These are phyloP conservation scores for Yamadazyma endophytica DNA, from an alignment of 805 yeast genomes.

Conservation along the genomic window DNA sequence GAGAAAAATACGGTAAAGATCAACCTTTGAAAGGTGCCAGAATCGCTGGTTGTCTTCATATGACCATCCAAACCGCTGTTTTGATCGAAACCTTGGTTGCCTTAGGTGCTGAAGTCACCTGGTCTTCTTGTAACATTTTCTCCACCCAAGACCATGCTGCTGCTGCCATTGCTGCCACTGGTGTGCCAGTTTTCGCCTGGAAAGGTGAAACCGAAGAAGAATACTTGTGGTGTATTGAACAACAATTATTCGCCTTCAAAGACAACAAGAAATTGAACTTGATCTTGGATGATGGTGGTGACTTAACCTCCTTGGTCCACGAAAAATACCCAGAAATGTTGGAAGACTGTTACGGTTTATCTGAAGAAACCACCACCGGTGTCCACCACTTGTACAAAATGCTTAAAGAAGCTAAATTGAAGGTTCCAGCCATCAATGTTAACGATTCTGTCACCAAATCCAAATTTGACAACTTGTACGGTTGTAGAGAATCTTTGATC, in stretches of 20 bases:
- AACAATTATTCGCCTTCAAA: slow-evolving; percentile 97
- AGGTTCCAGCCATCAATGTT: slow-evolving; percentile 99
- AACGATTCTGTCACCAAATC: slow-evolving; percentile 99
- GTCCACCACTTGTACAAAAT: slow-evolving; percentile 98
- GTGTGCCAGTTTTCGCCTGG: slow-evolving; percentile 99
- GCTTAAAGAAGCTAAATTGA: slow-evolving; percentile 81
- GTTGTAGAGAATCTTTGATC: slow-evolving; percentile 97
- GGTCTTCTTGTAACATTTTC: slow-evolving; percentile 99
- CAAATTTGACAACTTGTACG: slow-evolving; percentile 98
- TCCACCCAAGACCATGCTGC: slow-evolving; percentile 99
- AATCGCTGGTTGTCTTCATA: slow-evolving; percentile 98
- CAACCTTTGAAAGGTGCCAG: slow-evolving; percentile 99
- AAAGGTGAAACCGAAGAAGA: slow-evolving; percentile 99
- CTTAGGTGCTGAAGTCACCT: slow-evolving; percentile 98
- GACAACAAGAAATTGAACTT: slow-evolving; percentile 92
- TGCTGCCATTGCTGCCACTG: slow-evolving; percentile 99
- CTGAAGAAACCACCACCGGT: slow-evolving; percentile 99
- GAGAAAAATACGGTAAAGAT: slow-evolving; percentile 82
- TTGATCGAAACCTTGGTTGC: slow-evolving; percentile 95
- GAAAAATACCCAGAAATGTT: slow-evolving; percentile 97
- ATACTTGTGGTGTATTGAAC: slow-evolving; percentile 98
- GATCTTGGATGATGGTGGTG: slow-evolving; percentile 99
- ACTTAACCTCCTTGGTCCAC: slow-evolving; percentile 93
- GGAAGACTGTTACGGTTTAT: slow-evolving; percentile 89
- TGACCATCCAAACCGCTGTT: slow-evolving; percentile 99